Evolutionary conservation across 2,329 filamentous ascomycete genomes (phyloP).

Genomic region (Cadophora malorum): DNA sequence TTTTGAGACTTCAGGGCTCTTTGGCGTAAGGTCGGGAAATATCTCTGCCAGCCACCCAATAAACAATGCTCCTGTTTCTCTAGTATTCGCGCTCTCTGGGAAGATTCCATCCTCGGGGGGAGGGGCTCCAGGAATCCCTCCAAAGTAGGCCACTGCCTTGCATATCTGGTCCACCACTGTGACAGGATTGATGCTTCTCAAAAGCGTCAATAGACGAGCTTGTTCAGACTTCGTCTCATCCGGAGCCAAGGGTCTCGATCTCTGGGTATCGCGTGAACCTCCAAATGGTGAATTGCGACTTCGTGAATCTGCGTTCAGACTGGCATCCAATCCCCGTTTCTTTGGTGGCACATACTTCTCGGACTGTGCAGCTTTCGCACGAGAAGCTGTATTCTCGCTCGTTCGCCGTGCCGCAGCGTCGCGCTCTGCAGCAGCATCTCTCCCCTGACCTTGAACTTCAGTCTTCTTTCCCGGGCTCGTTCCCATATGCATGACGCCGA

Average conservation of each 20-base stretch:
- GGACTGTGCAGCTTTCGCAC: conserved; percentile 61
- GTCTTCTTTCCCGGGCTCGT: conserved; percentile 51
- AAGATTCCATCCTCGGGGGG: conserved; percentile 58
- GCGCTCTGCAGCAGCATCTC: conserved; percentile 61
- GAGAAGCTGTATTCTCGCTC: conserved; percentile 65
- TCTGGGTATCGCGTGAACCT: conserved; percentile 37
- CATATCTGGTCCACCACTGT: conserved; percentile 67
- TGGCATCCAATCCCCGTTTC: conserved; percentile 41
- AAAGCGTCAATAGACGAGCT: conserved; percentile 61
- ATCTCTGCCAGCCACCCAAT: conserved; percentile 69
- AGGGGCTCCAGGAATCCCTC: conserved; percentile 62
- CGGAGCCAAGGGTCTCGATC: conserved; percentile 48
- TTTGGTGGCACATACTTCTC: conserved; percentile 58
- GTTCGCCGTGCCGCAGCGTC: conserved; percentile 61
- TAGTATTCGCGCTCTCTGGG: conserved; percentile 60
- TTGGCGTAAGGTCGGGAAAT: conserved; percentile 53
- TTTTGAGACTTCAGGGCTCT: conserved; percentile 34
- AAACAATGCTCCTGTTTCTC: conserved; percentile 63
- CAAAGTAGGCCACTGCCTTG: conserved; percentile 68
- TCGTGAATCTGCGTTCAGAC: conserved; percentile 32
- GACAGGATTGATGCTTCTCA: conserved; percentile 61
- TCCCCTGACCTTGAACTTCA: conserved; percentile 35
- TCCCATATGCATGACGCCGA: conserved; percentile 67
- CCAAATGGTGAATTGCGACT: conserved; percentile 40
- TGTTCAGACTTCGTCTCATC: conserved; percentile 64